Evolutionary conservation across 306 rosid genomes (phyloP).

Genomic region (Mimosa bimucronata): DNA sequence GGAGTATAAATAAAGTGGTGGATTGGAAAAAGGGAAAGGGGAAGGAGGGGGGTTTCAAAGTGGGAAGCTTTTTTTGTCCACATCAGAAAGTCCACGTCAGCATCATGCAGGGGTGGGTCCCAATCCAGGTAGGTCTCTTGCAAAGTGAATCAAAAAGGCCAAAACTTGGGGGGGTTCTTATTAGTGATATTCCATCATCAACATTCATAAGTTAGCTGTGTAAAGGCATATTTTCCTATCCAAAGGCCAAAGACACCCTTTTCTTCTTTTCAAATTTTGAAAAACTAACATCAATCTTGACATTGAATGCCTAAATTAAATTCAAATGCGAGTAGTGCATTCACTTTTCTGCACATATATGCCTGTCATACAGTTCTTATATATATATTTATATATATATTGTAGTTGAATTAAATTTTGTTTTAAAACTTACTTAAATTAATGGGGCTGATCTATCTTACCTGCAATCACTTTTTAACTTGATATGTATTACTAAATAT

Average conservation of each 20-base stretch:
- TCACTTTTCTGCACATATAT: slow-evolving; percentile 4
- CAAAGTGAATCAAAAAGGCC: slow-evolving; percentile 54
- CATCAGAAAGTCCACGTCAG: slow-evolving; percentile 63
- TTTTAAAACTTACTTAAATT: no score
- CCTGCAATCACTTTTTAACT: not conserved
- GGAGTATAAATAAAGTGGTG: slow-evolving; percentile 46
- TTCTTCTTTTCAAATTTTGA: not conserved
- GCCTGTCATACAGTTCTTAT: not conserved
- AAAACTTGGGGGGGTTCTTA: not conserved
- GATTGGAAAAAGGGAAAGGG: slow-evolving; percentile 14
- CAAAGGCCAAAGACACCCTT: not conserved
- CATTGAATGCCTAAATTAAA: slow-evolving; percentile 39
- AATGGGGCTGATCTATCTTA: not conserved
- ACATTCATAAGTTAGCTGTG: not conserved
- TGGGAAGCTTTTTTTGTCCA: slow-evolving; percentile 65
- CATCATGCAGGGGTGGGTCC: slow-evolving; percentile 50
- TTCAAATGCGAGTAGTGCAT: slow-evolving; percentile 35
- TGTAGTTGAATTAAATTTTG: no score
- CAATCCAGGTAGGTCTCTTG: slow-evolving; percentile 53
- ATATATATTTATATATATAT: no score
- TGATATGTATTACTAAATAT: no score
- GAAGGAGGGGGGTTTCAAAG: slow-evolving; percentile 39
- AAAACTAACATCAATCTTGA: slow-evolving; percentile 15
- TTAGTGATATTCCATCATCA: slow-evolving; percentile 14
- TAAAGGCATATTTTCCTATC: not conserved